Evolutionary conservation across 352 stramenopile genomes (phyloP).

Genomic region (Globisporangium viniferum): DNA sequence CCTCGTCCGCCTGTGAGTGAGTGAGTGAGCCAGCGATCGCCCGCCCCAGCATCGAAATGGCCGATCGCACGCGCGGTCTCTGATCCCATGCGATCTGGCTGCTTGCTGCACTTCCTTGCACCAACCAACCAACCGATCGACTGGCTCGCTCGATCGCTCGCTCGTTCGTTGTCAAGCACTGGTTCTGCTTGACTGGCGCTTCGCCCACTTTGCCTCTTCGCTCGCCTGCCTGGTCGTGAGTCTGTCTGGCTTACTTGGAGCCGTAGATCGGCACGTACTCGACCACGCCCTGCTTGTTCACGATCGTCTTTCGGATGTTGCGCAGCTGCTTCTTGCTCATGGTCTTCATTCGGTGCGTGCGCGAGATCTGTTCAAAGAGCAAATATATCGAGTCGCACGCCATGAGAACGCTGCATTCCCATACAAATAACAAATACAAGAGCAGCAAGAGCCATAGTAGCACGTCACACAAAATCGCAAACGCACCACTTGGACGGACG

Average conservation of each 20-base stretch:
- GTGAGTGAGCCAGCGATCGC: too few species aligned
- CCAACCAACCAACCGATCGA: too few species aligned
- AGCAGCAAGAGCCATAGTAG: neutral
- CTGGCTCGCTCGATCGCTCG: too few species aligned
- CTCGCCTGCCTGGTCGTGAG: neutral
- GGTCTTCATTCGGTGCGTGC: conserved; percentile 85
- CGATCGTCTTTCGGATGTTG: conserved; percentile 90
- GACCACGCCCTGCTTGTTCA: conserved; percentile 90
- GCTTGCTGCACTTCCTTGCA: neutral
- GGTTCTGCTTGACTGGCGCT: too few species aligned
- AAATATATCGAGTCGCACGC: neutral
- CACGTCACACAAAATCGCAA: neutral
- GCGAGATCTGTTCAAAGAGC: conserved; percentile 53
- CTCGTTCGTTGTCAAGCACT: too few species aligned
- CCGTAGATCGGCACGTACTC: conserved; percentile 83
- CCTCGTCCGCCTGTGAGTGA: too few species aligned
- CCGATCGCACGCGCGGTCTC: too few species aligned
- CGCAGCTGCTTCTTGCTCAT: conserved; percentile 93
- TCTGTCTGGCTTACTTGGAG: conserved; percentile 49
- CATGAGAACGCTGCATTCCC: conserved; percentile 2
- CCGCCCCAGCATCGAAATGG: neutral
- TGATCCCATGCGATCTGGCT: neutral
- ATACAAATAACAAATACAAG: conserved; percentile 11
- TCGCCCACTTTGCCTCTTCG: neutral
- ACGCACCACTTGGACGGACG: conserved; percentile 82